Evolutionary conservation across 2,329 filamentous ascomycete genomes (phyloP).

Genomic region (Teratosphaeriaceae sp.): DNA sequence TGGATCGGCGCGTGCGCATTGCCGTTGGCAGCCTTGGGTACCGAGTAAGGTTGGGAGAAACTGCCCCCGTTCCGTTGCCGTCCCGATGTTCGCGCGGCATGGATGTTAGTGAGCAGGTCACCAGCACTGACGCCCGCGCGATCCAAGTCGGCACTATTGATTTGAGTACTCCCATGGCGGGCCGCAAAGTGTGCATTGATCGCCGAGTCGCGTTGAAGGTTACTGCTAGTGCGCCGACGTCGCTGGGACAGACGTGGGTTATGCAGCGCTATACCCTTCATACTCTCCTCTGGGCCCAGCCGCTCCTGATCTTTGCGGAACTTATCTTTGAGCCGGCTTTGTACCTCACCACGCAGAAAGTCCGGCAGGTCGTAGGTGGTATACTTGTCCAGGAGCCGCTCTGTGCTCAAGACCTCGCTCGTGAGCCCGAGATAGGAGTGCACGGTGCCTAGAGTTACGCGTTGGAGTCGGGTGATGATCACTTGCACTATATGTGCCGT

Average conservation of each 20-base stretch:
- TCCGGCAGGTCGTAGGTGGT: conserved; percentile 90
- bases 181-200: conserved; percentile 53
- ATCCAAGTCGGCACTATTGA: conserved; percentile 18
- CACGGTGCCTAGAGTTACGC: conserved; percentile 89
- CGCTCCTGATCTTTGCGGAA: conserved; percentile 73
- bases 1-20: conserved; percentile 41
- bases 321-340: conserved; percentile 85
- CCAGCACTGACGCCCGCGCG: conserved; percentile 44
- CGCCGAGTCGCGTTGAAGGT: conserved; percentile 71
- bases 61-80: conserved; percentile 38
- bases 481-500: conserved; percentile 97
- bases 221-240: conserved; percentile 61
- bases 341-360: conserved; percentile 72
- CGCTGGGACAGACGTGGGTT: conserved; percentile 63
- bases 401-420: conserved; percentile 84
- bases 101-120: conserved; percentile 73
- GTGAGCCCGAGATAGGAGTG: conserved; percentile 92
- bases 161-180: conserved; percentile 15
- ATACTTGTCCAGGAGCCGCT: conserved; percentile 89
- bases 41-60: conserved; percentile 44
- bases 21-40: conserved; percentile 27
- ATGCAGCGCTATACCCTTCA: conserved; percentile 91
- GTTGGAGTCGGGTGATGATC: conserved; percentile 86
- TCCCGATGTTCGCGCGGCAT: conserved; percentile 56
- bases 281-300: conserved; percentile 70